Conservation (phyloP, 768 basidiomycete species). For the Chlorophyllum brunneum region DNA sequence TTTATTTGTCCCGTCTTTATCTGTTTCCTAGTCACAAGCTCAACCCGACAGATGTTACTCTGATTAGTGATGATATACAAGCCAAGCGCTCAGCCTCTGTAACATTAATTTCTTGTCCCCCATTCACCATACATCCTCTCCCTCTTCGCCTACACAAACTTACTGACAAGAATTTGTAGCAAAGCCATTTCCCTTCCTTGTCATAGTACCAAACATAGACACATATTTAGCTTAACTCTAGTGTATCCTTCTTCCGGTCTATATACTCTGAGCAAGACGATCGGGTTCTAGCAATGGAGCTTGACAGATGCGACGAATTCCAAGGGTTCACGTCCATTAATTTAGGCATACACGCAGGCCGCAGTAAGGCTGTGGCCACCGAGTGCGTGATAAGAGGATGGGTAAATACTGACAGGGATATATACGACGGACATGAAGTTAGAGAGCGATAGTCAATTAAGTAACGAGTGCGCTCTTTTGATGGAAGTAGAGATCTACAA, state of each 20-base stretch:
- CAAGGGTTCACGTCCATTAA: not conserved
- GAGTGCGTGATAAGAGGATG: too few relatives aligned
- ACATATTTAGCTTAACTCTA: not conserved
- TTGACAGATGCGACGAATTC: too few relatives aligned
- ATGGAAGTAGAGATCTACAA: conserved; percentile 5
- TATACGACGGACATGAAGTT: not conserved
- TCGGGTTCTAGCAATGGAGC: too few relatives aligned
- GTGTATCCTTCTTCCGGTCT: too few relatives aligned
- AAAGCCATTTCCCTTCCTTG: not conserved
- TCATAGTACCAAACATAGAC: not conserved
- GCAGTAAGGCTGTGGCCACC: too few relatives aligned
- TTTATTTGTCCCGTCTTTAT: too few relatives aligned
- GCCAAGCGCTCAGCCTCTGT: not conserved
- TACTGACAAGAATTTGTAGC: conserved; percentile 10
- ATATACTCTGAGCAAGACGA: too few relatives aligned
- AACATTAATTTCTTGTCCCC: not conserved
- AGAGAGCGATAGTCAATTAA: not conserved
- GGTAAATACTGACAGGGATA: conserved; percentile 2
- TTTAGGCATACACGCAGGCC: not conserved
- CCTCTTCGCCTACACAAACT: not conserved
- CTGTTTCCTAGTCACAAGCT: too few relatives aligned
- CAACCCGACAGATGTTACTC: too few relatives aligned
- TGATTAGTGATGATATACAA: not conserved
- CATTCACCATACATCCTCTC: not conserved
- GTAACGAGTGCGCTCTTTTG: not conserved